Conservation (phyloP, 257 asterid species). For the Mentha longifolia region DNA sequence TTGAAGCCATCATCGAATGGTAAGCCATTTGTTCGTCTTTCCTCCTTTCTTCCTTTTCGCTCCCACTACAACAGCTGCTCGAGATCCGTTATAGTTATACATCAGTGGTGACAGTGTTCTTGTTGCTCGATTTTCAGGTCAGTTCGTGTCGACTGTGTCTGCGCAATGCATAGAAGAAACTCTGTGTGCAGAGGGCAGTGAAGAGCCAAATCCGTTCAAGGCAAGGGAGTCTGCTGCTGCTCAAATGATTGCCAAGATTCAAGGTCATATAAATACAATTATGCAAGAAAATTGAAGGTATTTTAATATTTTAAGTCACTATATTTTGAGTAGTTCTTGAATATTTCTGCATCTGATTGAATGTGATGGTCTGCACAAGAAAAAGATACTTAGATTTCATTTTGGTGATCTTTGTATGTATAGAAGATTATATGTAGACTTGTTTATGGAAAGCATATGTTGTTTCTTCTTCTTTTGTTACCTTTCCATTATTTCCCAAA, state of each 20-base stretch:
- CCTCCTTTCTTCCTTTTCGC: neutral
- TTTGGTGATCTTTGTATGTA: too few relatives aligned
- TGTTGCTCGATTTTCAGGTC: slow-evolving; percentile 34
- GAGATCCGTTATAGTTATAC: neutral
- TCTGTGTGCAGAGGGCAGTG: slow-evolving; percentile 28
- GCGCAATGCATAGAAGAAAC: slow-evolving; percentile 28
- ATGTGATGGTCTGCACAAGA: too few relatives aligned
- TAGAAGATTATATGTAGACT: too few relatives aligned
- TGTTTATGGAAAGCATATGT: too few relatives aligned
- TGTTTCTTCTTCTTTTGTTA: too few relatives aligned
- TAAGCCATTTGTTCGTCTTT: slow-evolving; percentile 11
- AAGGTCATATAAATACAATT: neutral
- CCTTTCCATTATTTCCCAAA: too few relatives aligned
- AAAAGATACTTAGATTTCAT: too few relatives aligned
- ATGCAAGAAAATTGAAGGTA: too few relatives aligned
- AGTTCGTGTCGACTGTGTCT: slow-evolving; percentile 33
- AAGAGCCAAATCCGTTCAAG: slow-evolving; percentile 35
- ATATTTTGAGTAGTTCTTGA: too few relatives aligned
- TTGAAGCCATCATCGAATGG: slow-evolving; percentile 38
- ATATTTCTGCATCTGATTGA: too few relatives aligned
- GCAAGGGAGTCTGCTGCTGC: slow-evolving; percentile 63
- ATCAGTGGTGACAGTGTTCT: neutral
- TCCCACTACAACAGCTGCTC: neutral
- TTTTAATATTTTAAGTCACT: too few relatives aligned
- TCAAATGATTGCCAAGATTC: slow-evolving; percentile 38